Percentiles rank a stretch among this genome's conserved stretches.
phyloP scores from a whole-genome alignment of 2,329 filamentous ascomycete genomes.

The Paraphoma sp. region DNA sequence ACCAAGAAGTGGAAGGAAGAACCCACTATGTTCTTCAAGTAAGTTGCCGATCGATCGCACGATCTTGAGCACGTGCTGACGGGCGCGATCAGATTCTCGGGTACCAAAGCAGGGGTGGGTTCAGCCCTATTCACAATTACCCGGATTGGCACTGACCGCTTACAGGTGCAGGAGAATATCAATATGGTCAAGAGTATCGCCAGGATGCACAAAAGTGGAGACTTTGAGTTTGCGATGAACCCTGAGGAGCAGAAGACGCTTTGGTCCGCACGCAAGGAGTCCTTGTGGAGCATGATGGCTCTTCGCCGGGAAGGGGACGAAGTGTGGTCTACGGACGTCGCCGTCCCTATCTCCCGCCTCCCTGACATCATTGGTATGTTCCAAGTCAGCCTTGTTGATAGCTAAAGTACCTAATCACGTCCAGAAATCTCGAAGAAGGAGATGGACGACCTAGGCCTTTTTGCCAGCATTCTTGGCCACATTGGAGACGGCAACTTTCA shows the following conservation, averaged over 20 bases:
- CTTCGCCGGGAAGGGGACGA: constrained; percentile 62
- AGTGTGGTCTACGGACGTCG: constrained; percentile 68
- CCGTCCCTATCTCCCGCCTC: constrained; percentile 66
- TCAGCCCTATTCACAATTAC: constrained; percentile 19
- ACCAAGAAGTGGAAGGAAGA: constrained; percentile 75
- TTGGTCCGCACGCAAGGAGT: constrained; percentile 67
- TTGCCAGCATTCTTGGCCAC: constrained; percentile 87
- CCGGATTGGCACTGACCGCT: constrained; percentile 36
- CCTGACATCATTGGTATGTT: constrained; percentile 65
- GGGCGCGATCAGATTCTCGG: constrained; percentile 63
- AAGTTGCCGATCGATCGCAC: constrained; percentile 22
- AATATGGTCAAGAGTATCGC: constrained; percentile 71
- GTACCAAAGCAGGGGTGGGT: constrained; percentile 70
- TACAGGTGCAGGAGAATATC: constrained; percentile 75
- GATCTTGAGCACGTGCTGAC: constrained; percentile 29
- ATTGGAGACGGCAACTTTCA: constrained; percentile 97
- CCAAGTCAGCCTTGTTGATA: neutral
- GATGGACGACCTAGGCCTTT: constrained; percentile 83
- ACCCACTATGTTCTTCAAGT: constrained; percentile 85
- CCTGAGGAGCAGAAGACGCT: constrained; percentile 62
- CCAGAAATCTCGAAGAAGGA: constrained; percentile 85
- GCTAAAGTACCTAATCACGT: constrained; percentile 13
- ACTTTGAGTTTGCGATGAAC: constrained; percentile 63
- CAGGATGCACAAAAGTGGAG: constrained; percentile 62
- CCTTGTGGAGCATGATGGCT: constrained; percentile 67